phyloP scores from a whole-genome alignment of 352 stramenopile species.

The Pythium rishiriense region DNA sequence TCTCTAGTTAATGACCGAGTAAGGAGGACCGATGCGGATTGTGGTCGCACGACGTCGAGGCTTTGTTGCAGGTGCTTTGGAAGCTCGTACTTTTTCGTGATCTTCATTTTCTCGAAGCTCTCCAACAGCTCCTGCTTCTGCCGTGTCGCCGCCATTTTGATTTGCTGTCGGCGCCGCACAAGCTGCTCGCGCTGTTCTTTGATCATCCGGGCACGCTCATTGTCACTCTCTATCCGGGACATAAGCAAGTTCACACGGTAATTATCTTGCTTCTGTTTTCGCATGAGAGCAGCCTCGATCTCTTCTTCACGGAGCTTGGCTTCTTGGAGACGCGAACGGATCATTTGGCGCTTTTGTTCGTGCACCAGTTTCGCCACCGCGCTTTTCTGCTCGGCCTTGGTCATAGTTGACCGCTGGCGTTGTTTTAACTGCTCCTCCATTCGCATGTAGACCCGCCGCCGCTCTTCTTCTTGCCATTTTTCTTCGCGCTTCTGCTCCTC shows the following conservation, averaged over 20 bases:
- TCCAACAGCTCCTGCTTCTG: constrained; percentile 79
- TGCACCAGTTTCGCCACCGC: constrained; percentile 49
- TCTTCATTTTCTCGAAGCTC: constrained; percentile 82
- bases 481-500: constrained; percentile 57
- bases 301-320: constrained; percentile 80
- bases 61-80: constrained; percentile 49
- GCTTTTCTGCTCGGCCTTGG: constrained; percentile 59
- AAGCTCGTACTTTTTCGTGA: constrained; percentile 75
- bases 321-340: constrained; percentile 58
- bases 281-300: constrained; percentile 56
- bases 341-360: constrained; percentile 47
- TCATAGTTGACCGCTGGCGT: constrained; percentile 40
- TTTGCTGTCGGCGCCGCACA: constrained; percentile 59
- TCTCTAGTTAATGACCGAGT: constrained; percentile 40
- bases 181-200: constrained; percentile 59
- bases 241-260: constrained; percentile 59
- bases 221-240: constrained; percentile 65
- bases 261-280: constrained; percentile 63
- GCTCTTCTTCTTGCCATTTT: constrained; percentile 47
- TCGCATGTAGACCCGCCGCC: constrained; percentile 49
- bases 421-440: constrained; percentile 61
- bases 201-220: constrained; percentile 50
- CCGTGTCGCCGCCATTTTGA: constrained; percentile 54
- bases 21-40: constrained; percentile 37
- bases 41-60: constrained; percentile 30